Conservation (phyloP, 1,139 yeast genomes). For the Sugiyamaella neomexicana region DNA sequence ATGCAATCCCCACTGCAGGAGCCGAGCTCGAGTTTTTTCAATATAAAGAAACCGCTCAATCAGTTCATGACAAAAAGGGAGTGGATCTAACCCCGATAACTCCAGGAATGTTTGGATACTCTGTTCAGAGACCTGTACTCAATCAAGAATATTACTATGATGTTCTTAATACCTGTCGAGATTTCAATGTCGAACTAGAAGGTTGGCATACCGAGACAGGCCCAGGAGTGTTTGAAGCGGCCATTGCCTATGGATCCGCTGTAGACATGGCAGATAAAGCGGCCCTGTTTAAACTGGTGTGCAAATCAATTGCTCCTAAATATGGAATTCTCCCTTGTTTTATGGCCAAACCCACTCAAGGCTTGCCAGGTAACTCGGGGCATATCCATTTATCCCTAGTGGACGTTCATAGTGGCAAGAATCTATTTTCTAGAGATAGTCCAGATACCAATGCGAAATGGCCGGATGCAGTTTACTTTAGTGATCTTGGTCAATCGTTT, state of each 20-base stretch:
- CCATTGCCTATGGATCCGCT: conserved; percentile 39
- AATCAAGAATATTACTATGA: conserved; percentile 38
- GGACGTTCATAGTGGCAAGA: conserved; percentile 33
- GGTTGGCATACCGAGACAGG: conserved; percentile 46
- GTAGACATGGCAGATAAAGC: conserved; percentile 40
- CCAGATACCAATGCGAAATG: conserved; percentile 35
- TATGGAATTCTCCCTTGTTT: conserved; percentile 41
- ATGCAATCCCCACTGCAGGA: conserved; percentile 38
- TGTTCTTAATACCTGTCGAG: conserved; percentile 32
- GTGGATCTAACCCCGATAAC: conserved; percentile 36
- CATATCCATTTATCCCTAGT: conserved; percentile 41
- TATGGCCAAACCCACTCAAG: conserved; percentile 44
- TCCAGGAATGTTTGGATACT: conserved; percentile 44
- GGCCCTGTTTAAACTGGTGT: conserved; percentile 38
- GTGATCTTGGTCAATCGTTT: conserved; percentile 39
- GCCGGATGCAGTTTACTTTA: conserved; percentile 36
- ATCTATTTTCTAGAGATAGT: conserved; percentile 36
- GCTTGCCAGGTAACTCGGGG: conserved; percentile 44
- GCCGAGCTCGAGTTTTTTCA: conserved; percentile 43
- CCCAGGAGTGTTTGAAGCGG: conserved; percentile 45
- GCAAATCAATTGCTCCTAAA: conserved; percentile 38
- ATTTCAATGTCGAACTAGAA: conserved; percentile 37
- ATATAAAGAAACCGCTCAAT: conserved; percentile 36
- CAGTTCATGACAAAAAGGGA: conserved; percentile 35
- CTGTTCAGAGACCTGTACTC: conserved; percentile 38